Evolutionary conservation across 495 filamentous ascomycete genomes (phyloP).

Genomic region (Penicillium mononematosum): DNA sequence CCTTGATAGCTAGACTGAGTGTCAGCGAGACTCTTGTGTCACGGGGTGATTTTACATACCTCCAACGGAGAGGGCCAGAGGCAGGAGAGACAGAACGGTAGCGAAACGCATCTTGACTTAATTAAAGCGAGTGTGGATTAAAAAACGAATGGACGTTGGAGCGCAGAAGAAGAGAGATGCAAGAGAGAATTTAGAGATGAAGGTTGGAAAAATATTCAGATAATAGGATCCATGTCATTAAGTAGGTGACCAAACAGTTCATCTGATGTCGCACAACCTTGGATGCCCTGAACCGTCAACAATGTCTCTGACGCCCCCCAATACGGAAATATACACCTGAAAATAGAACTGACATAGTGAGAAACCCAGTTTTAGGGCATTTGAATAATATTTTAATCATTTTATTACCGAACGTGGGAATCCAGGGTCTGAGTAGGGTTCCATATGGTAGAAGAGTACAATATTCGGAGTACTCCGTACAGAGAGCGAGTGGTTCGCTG

Average conservation of each 20-base stretch:
- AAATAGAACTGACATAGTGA: constrained; percentile 8
- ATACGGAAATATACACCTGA: constrained; percentile 7
- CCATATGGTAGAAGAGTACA: background rate
- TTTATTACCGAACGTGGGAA: constrained; percentile 4
- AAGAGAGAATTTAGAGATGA: background rate
- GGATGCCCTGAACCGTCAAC: background rate
- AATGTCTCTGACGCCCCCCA: background rate
- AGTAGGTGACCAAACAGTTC: constrained; percentile 1
- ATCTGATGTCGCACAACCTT: constrained; percentile 6
- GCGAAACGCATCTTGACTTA: constrained; percentile 29
- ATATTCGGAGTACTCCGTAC: too few relatives aligned
- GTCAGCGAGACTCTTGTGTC: background rate
- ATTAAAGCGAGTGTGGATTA: constrained; percentile 5
- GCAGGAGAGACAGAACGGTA: constrained; percentile 22
- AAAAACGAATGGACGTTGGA: constrained; percentile 5
- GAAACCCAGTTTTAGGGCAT: background rate
- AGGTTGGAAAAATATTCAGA: background rate
- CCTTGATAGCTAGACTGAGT: constrained; percentile 27
- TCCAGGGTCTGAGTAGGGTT: background rate
- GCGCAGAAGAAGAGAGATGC: background rate
- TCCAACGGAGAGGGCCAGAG: constrained; percentile 27
- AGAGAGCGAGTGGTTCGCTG: background rate
- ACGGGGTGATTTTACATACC: constrained; percentile 11
- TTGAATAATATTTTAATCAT: constrained; percentile 25
- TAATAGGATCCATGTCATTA: background rate